Percentiles rank a stretch among this genome's conserved stretches.
phyloP scores from a whole-genome alignment of 176 grass and related monocot species.

The Aegilops bicornis region DNA sequence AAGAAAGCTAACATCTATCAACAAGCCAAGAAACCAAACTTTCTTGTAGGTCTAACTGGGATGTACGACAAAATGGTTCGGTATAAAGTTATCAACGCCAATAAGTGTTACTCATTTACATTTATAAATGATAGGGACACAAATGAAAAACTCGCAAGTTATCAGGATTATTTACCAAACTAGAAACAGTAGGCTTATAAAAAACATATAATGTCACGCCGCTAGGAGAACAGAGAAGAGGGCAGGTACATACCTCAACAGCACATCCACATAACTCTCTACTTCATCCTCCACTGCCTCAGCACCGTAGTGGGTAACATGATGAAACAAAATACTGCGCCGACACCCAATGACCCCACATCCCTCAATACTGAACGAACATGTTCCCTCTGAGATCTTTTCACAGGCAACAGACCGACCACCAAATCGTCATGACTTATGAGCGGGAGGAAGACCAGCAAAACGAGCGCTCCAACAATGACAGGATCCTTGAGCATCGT shows the following conservation, averaged over 20 bases:
- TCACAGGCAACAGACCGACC: background rate
- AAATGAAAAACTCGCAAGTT: background rate
- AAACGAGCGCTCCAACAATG: background rate
- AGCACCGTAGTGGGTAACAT: background rate
- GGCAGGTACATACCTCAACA: background rate
- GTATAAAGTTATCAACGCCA: background rate
- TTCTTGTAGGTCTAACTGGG: background rate
- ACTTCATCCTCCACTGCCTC: background rate
- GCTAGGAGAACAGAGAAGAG: background rate
- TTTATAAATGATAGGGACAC: background rate
- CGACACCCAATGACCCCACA: background rate
- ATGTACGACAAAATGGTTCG: background rate
- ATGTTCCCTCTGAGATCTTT: background rate
- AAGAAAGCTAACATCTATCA: background rate
- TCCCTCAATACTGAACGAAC: background rate
- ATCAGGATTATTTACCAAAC: background rate
- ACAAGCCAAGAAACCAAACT: background rate
- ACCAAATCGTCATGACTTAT: background rate
- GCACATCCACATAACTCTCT: background rate
- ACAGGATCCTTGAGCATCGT: background rate
- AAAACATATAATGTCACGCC: background rate
- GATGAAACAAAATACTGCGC: background rate
- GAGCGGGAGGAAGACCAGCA: background rate
- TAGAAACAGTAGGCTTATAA: background rate
- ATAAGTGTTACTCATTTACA: background rate